Base-by-base conservation (phyloP, 805 yeast genomes). In the Candida chilensis region DNA sequence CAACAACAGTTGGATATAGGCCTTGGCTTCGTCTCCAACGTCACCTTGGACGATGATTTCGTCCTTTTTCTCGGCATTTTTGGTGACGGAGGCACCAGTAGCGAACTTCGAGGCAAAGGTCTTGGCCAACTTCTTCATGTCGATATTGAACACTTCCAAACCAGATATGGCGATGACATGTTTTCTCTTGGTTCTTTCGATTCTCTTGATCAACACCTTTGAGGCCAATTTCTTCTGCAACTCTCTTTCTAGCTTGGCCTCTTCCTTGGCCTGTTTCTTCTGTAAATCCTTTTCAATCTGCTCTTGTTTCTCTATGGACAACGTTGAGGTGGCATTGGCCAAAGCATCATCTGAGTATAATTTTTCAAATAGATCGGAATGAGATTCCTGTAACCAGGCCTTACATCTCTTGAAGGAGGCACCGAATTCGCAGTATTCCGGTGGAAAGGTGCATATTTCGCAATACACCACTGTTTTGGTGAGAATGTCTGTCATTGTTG, bases 31-130 rank as follows among this genome's bases (percentile, higher is more conserved):
- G 40, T 87, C 96, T 34, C 87, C 81, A 27, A 88, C 92, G 55
- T 90, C 97, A 45, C 97, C 97, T 60, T 88, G 96, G 36, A 88
- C 80, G 35, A 85, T 72, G 33, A 88, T 74, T 49, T 88, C 97
- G 38, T 90, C 96, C 52, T 82, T 84, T 58, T 88, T 88, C 40
- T 88, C 97, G 3, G 77, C 87, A 39, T 76, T 83, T 57, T 88
- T 88, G 4, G 87, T 78, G 10, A 88, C 95, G 15, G 92, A 77
- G 17, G 96, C 90, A 30, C 97, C 97, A 6, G 96, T 88, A 10
- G 97, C 97, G 50, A 90, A 88, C 54, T 83, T 86, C 20, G 92
- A 79, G 0, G 96, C 92, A 56, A 90, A 88, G 1, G 87, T 78
- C 66, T 90, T 90, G 27, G 95, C 83, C 40, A 86, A 65, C 50